Conservation (phyloP, 2,329 filamentous ascomycete genomes). For the Pseudocercospora pini-densiflorae region DNA sequence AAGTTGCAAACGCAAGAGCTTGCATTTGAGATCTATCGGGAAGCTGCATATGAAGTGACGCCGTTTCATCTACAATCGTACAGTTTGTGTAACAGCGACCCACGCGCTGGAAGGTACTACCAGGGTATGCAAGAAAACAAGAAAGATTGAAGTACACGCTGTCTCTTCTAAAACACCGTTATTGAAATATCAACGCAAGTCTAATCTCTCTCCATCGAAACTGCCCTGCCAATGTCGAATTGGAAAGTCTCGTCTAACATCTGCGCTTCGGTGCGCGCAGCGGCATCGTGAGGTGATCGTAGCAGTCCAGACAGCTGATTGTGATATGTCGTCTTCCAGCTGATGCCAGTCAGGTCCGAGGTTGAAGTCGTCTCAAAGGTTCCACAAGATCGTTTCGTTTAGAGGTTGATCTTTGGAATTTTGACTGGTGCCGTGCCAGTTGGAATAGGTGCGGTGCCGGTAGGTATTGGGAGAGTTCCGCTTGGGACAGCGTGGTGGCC, state of each 20-base stretch:
- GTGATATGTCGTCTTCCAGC: background rate
- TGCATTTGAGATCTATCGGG: constrained; percentile 2
- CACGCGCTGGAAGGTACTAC: background rate
- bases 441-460: background rate
- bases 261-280: background rate
- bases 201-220: background rate
- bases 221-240: background rate
- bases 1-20: background rate
- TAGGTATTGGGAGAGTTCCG: constrained; percentile 3
- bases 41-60: background rate
- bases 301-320: background rate
- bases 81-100: background rate
- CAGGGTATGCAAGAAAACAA: background rate
- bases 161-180: background rate
- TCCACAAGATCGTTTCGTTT: background rate
- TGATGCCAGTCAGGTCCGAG: background rate
- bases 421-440: constrained; percentile 6
- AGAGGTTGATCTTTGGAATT: background rate
- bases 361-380: background rate
- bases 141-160: background rate
- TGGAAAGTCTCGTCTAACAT: background rate
- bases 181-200: background rate
- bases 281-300: background rate
- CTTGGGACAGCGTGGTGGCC: background rate
- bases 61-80: background rate